Percentiles rank a stretch among this genome's conserved stretches.
Conservation (phyloP, 768 basidiomycete genomes). For the Tricholoma saponaceum region DNA sequence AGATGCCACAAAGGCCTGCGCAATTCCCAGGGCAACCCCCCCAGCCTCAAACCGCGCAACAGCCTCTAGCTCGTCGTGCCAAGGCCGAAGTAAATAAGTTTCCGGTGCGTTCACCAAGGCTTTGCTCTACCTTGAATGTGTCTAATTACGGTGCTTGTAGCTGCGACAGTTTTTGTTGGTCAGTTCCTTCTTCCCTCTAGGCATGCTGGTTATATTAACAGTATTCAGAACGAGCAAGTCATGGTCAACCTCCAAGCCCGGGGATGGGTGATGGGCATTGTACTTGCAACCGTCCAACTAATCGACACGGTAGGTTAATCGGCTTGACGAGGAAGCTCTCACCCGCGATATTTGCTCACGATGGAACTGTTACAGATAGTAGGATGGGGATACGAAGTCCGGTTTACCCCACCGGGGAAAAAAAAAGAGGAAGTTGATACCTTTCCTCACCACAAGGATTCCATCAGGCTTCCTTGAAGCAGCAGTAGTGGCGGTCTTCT, state of each 20-base stretch:
- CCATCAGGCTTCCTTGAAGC: not conserved
- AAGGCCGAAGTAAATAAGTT: not conserved
- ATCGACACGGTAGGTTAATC: conserved; percentile 10
- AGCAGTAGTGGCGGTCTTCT: not conserved
- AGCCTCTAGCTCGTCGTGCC: not conserved
- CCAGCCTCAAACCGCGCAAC: not conserved
- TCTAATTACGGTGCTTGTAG: not conserved
- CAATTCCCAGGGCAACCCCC: not conserved
- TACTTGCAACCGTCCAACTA: conserved; percentile 13
- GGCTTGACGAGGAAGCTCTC: not conserved
- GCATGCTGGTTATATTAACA: not conserved
- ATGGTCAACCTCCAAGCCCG: conserved; percentile 15
- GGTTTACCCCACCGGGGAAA: not conserved
- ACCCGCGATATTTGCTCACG: not conserved
- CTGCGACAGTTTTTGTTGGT: not conserved
- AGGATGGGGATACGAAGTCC: conserved; percentile 2
- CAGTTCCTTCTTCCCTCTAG: not conserved
- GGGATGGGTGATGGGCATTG: conserved; percentile 19
- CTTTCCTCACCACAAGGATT: not conserved
- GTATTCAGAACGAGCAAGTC: conserved; percentile 2
- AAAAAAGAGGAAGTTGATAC: not conserved
- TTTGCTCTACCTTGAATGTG: not conserved
- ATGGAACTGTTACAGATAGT: not conserved
- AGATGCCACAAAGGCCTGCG: conserved; percentile 2
- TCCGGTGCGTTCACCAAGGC: not conserved